A percentile compares a stretch with the other conserved stretches of the same genome.
These are phyloP conservation scores for Alternaria incomplexa DNA, from an alignment of 2,329 filamentous ascomycete species.

Conservation along the genomic window DNA sequence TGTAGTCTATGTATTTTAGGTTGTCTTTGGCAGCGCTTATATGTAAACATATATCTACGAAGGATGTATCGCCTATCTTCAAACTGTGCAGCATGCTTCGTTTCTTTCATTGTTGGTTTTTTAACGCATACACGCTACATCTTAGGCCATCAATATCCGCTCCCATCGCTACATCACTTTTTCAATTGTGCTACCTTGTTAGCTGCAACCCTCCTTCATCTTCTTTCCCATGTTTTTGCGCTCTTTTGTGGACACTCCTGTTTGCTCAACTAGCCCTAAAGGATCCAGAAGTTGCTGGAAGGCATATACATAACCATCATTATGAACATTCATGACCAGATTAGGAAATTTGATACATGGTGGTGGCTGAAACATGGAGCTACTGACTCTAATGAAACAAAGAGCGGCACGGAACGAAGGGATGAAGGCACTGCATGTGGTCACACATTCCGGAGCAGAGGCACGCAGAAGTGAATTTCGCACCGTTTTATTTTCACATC, in stretches of 20 bases:
- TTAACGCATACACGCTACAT: background rate
- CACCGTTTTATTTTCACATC: background rate
- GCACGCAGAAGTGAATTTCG: no score
- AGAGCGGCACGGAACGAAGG: background rate
- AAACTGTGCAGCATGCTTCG: background rate
- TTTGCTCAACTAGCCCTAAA: background rate
- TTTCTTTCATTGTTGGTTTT: no score
- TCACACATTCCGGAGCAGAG: background rate
- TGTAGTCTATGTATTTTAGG: background rate
- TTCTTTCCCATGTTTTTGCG: background rate
- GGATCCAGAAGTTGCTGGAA: background rate
- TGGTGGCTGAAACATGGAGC: background rate
- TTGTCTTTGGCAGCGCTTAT: background rate
- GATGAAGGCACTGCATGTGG: background rate
- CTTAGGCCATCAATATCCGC: background rate
- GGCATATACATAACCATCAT: background rate
- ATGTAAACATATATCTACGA: background rate
- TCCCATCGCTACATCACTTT: background rate
- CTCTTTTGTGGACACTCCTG: background rate
- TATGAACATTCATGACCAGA: background rate
- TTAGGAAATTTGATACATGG: background rate
- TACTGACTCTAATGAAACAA: background rate
- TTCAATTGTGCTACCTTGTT: rapidly evolving
- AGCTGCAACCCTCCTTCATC: background rate
- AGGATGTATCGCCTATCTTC: background rate